Evolutionary conservation across 441 rosid species (phyloP).

Genomic region (Gossypium davidsonii): DNA sequence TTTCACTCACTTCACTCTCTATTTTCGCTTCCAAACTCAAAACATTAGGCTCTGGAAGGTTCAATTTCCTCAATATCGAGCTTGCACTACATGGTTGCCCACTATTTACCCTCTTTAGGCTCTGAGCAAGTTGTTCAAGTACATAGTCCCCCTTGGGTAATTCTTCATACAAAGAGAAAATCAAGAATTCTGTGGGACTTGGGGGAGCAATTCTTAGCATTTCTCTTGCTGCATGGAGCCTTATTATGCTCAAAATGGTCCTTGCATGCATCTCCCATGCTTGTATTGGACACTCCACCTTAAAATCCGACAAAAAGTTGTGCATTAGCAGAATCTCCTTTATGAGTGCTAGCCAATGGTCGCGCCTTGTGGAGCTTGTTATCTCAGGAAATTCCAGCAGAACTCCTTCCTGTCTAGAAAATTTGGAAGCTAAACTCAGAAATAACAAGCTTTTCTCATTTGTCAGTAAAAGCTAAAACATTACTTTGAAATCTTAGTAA

Average conservation of each 20-base stretch:
- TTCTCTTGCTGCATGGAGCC: conserved; percentile 91
- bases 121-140: conserved; percentile 60
- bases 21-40: conserved; percentile 28
- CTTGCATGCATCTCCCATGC: conserved; percentile 82
- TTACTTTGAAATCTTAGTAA: neutral
- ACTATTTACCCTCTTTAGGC: conserved; percentile 39
- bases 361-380: conserved; percentile 87
- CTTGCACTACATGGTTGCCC: conserved; percentile 60
- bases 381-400: conserved; percentile 92
- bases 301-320: conserved; percentile 50
- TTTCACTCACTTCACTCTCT: conserved; percentile 24
- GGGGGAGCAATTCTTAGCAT: conserved; percentile 82
- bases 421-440: conserved; percentile 1
- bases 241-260: conserved; percentile 65
- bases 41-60: conserved; percentile 30
- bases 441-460: neutral
- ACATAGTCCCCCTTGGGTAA: conserved; percentile 88
- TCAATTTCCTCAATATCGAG: conserved; percentile 58
- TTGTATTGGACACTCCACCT: conserved; percentile 44
- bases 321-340: conserved; percentile 74
- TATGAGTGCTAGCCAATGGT: conserved; percentile 74
- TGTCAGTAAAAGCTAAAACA: neutral
- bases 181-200: conserved; percentile 65
- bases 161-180: conserved; percentile 74
- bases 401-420: conserved; percentile 65